Base-by-base conservation (phyloP, 257 asterid genomes). In the Osmanthus fragrans region DNA sequence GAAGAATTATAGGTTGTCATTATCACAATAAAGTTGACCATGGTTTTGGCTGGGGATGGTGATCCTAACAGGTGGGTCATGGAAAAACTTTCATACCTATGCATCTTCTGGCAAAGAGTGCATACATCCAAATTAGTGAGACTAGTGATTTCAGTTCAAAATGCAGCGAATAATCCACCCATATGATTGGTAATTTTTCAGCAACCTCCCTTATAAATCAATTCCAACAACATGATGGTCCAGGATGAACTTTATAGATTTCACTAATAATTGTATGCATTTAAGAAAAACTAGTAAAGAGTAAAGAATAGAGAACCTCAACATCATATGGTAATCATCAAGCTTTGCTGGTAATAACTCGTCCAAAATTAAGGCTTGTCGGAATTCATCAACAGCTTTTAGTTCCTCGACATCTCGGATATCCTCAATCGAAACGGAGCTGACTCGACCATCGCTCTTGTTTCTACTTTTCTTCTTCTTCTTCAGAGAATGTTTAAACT, bases 341-440 rank as follows among this genome's bases (percentile, higher is more conserved):
- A 87, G 89, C 80, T 85, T 91, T 72, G 83, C 82, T 21, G 96
- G 96, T 29, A 92, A 88, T 81, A 90, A 78, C 77, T 92, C 97
- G 71, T 92, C 97, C 84, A 84, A 84, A 69, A 89, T 81, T 80
- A 92, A 79, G 81, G 96, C 87, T 80, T 89, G 93, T 78, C 97
- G 85, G 80, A 92, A 92, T 73, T 88, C 85, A 75, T 92, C 96
- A 32, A 92, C 96, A 84, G 96, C 92, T 82, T 88, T 88, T 74
- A 90, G 89, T 79, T 92, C 96, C 77, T 87, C 92, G 11, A 88
- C 94, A 82, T 92, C 94, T 60, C 97, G 89, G 42, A 92, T 88
- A 81, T 92, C 97, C 84, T 92, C 97, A 78, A 92, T 92, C 45
- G 97, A 92, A 70, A 92, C 96, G 5, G 97, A 90, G 83, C 93